phyloP scores from a whole-genome alignment of 163 green algal species.

The Trebouxia gelatinosa region DNA sequence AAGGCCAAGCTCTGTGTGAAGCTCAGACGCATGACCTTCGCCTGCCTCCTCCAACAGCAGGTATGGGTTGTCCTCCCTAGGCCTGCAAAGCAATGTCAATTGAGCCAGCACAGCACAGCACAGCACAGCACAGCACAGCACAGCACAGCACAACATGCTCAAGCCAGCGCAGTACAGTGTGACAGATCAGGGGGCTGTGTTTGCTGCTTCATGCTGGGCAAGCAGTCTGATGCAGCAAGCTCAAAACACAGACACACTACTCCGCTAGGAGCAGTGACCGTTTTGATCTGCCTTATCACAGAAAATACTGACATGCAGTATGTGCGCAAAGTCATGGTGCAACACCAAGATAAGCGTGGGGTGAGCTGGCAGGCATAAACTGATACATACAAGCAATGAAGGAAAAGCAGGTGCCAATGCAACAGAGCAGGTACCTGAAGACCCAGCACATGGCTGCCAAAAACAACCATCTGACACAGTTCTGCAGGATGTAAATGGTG shows the following conservation, averaged over 20 bases:
- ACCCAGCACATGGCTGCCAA: conserved; percentile 46
- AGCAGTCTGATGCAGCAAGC: no score
- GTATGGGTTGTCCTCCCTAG: conserved; percentile 50
- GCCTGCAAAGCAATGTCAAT: conserved; percentile 14
- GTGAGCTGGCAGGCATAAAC: no score
- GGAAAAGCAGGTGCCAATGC: no score
- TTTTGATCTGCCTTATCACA: no score
- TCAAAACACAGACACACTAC: no score
- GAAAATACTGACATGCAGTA: no score
- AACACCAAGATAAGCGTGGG: no score
- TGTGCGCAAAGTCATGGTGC: no score
- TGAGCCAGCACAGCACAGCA: not conserved
- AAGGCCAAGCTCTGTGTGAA: conserved; percentile 28
- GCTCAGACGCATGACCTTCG: not conserved
- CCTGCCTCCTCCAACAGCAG: conserved; percentile 47
- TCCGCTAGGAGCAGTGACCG: no score
- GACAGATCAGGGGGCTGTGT: not conserved
- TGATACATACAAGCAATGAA: no score
- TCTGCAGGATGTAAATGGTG: conserved; percentile 39
- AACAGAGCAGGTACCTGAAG: conserved; percentile 45
- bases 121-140: not conserved
- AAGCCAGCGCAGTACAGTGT: not conserved
- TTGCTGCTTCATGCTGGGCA: no score
- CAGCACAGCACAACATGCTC: not conserved
- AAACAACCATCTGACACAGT: conserved; percentile 49